A percentile compares a stretch with the other conserved stretches of the same genome.
phyloP scores from a whole-genome alignment of 2,329 filamentous ascomycete species.

The Cylindrodendrum hubeiense region DNA sequence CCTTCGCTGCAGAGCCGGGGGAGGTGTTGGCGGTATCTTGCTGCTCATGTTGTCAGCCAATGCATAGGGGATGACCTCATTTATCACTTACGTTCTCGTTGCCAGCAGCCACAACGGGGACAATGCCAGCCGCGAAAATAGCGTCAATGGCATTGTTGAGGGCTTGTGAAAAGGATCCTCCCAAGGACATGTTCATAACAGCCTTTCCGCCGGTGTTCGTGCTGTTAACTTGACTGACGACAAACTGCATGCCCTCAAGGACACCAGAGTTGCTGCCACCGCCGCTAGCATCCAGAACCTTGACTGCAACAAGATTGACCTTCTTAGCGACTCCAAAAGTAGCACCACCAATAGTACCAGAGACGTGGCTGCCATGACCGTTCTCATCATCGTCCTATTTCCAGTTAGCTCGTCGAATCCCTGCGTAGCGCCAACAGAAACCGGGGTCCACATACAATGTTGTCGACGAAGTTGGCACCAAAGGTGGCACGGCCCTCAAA shows the following conservation, averaged over 20 bases:
- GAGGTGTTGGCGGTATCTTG: constrained; percentile 63
- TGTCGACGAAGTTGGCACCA: constrained; percentile 65
- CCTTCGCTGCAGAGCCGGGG: constrained; percentile 66
- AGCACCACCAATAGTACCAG: constrained; percentile 70
- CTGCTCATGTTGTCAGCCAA: constrained; percentile 37
- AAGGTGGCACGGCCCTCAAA: constrained; percentile 68
- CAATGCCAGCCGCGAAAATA: constrained; percentile 63
- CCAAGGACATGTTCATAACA: constrained; percentile 75
- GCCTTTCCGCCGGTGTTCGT: constrained; percentile 64
- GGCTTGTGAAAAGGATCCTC: constrained; percentile 61
- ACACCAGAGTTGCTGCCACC: constrained; percentile 56
- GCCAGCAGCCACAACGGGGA: constrained; percentile 71
- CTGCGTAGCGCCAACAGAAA: background rate
- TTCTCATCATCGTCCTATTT: constrained; percentile 65
- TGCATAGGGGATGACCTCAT: background rate
- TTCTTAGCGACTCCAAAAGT: constrained; percentile 70
- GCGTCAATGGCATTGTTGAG: constrained; percentile 68
- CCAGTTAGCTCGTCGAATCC: constrained; percentile 10
- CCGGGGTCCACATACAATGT: constrained; percentile 51
- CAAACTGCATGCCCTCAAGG: constrained; percentile 70
- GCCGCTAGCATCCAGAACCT: constrained; percentile 66
- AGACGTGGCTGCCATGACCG: constrained; percentile 74
- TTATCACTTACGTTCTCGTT: constrained; percentile 62
- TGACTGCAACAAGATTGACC: constrained; percentile 66
- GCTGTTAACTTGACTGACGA: constrained; percentile 58